Base-by-base conservation (phyloP, 441 rosid genomes). In the Gossypium laxum region DNA sequence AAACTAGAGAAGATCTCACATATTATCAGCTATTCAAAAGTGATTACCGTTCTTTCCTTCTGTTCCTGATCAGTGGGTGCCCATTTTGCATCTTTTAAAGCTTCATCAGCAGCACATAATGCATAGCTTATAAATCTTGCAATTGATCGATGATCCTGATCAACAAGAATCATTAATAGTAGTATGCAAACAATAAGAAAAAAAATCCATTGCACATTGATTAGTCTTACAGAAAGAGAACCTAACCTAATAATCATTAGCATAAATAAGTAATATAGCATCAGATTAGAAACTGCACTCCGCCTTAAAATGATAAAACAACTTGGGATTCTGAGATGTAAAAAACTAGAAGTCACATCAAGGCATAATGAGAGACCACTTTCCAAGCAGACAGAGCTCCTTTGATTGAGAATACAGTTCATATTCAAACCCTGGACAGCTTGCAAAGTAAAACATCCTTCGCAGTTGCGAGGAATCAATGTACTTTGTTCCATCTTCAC, bases 81-180 rank as follows among this genome's bases (percentile, higher is more conserved):
- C 98, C 97, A 91, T 12, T 86, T 79, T 71, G 96, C 97, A 84
- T 91, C 95, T 73, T 81, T 84, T 62, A 89, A 75, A 57, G 97
- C 97, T 85, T 91, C 97, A 79, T 88, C 95, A 64, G 93, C 87
- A 18, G 98, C 97, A 81, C 97, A 91, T 55, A 89, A 73, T 2
- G 98, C 97, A 82, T 89, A 93, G 38, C 86, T 92, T 64, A 91
- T 93, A 74, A 91, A 93, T 75, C 89, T 91, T 45, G 92, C 78
- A 74, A 88, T 82, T 1, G 96, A 87, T 30, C 89, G 81, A 54
- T 84, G 85, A 77, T 91, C 95, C 98, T 87, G 55, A 48, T 41
- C 57, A 64, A 76, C 69, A 72, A 6, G 54, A 72, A 19, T 21
- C 34, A 75, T 52, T 51, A 34, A 41, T 51, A 12, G 14, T 58